phyloP scores from a whole-genome alignment of 495 filamentous ascomycete genomes.

The Filosporella fistucella region DNA sequence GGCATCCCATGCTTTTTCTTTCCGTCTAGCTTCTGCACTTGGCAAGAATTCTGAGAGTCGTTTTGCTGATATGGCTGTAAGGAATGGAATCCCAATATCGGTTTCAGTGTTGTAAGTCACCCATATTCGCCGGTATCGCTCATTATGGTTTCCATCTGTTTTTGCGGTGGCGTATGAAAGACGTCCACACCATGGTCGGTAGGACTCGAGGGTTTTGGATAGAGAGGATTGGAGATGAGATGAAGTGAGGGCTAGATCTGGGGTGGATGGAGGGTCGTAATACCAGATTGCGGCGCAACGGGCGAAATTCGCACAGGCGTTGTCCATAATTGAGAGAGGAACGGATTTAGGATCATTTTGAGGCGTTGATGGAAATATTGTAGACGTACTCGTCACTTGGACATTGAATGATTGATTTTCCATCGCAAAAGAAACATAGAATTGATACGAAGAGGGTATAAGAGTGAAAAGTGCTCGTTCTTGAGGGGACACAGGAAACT shows the following conservation, averaged over 20 bases:
- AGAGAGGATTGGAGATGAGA: slow-evolving; percentile 30
- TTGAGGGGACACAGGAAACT: too few species aligned
- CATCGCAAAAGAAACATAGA: neutral
- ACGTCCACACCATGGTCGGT: slow-evolving; percentile 34
- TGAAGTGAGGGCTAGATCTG: slow-evolving; percentile 17
- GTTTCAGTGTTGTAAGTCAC: slow-evolving; percentile 27
- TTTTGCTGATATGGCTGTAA: slow-evolving; percentile 23
- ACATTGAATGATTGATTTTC: slow-evolving; percentile 11
- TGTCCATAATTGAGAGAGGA: slow-evolving; percentile 34
- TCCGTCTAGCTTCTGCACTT: slow-evolving; percentile 1
- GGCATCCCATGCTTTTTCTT: slow-evolving; percentile 18
- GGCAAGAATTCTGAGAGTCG: slow-evolving; percentile 17
- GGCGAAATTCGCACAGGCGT: slow-evolving; percentile 27
- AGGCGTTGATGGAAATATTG: slow-evolving; percentile 10
- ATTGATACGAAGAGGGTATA: too few species aligned
- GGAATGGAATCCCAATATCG: slow-evolving; percentile 34
- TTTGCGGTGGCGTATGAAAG: slow-evolving; percentile 21
- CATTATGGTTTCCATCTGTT: slow-evolving; percentile 21
- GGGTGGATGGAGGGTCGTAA: slow-evolving; percentile 24
- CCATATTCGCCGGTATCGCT: slow-evolving; percentile 32
- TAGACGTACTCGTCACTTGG: slow-evolving; percentile 6
- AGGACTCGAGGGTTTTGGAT: slow-evolving; percentile 28
- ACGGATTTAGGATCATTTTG: neutral
- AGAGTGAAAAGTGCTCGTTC: too few species aligned
- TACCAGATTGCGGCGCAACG: slow-evolving; percentile 34